Evolutionary conservation across 2,329 filamentous ascomycete species (phyloP), one percentile per base, ranked within the genome.

Genomic region (Sporothrix variecibatus): DNA sequence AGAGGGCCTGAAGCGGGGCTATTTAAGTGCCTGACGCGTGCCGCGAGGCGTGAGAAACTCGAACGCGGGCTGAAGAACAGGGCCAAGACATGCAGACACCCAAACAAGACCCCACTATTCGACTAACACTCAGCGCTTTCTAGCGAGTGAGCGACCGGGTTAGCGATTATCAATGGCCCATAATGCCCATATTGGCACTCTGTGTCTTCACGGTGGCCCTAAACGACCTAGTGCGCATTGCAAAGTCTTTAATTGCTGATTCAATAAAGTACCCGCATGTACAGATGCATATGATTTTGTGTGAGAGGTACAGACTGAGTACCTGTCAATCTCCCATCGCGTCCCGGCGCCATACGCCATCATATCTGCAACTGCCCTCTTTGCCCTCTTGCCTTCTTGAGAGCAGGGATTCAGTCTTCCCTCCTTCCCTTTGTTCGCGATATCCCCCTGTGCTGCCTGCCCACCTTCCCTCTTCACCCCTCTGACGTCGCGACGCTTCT

Each of bases 191-290:
- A 34, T 2, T 1, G 34, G 43, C 11, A 49, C 43, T 34, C 12
- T 64, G 17, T 23, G 6, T 68, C 65, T 64, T 46, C 51, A 43
- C 51, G 31, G 49, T 38, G 23, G 38, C 20, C 60, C 43, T 53
- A 38, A 67, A 40, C 31, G 60, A 40, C 46, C 71, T 72, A 72
- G 71, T 34, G 60, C 71, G 60, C 71, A 72, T 72, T 65, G 46
- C 38, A 72, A 34, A n/a, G 46, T 51, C 71, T 72, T 56, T 56
- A 56, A 72, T 72, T 67, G 34, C 28, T 34, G n/a, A 40, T 60
- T 51, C 28, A 26, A 38, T 1, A 9, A 8, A 8, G 20, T 49
- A 67, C 31, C 28, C 15, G 1, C 0, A 31, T 20, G 65, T 68
- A 49, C 17, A 17, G 34, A 2, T n/a, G 1, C 17, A 2, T 56